A percentile compares a stretch with the other conserved stretches of the same genome.
Evolutionary conservation across 2,329 filamentous ascomycete genomes (phyloP).

Genomic region (Curvularia spicifera): DNA sequence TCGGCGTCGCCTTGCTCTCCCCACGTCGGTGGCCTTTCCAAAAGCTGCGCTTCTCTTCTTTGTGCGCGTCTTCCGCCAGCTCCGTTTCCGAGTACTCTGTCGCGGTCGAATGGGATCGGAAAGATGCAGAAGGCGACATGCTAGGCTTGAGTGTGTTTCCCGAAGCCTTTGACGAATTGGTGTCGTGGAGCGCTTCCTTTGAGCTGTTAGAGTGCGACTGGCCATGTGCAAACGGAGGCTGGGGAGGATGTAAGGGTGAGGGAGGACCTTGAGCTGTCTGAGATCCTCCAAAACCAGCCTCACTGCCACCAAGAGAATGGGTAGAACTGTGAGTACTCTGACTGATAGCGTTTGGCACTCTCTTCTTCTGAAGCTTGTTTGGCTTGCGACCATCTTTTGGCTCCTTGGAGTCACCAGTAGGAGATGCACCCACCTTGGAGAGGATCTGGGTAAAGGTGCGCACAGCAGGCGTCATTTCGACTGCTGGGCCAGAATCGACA

Average conservation of each 20-base stretch:
- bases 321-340: constrained; percentile 91
- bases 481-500: constrained; percentile 33
- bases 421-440: constrained; percentile 56
- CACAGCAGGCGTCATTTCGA: constrained; percentile 36
- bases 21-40: constrained; percentile 68
- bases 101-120: constrained; percentile 70
- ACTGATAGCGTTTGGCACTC: constrained; percentile 74
- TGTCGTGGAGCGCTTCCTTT: constrained; percentile 41
- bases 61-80: constrained; percentile 66
- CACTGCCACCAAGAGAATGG: constrained; percentile 67
- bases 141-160: constrained; percentile 66
- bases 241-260: constrained; percentile 43
- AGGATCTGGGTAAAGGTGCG: constrained; percentile 50
- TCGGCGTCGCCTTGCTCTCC: constrained; percentile 45
- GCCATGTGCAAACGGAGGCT: constrained; percentile 38
- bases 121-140: constrained; percentile 76
- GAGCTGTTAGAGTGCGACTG: constrained; percentile 36
- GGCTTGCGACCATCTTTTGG: constrained; percentile 64
- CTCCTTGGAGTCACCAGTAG: constrained; percentile 61
- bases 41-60: constrained; percentile 67
- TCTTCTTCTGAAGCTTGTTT: constrained; percentile 90
- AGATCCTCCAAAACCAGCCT: constrained; percentile 25
- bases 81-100: constrained; percentile 86
- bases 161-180: constrained; percentile 55
- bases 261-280: constrained; percentile 26